A percentile compares a stretch with the other conserved stretches of the same genome.
Evolutionary conservation across 768 basidiomycete genomes (phyloP).

Genomic region (Podaxis sp.): DNA sequence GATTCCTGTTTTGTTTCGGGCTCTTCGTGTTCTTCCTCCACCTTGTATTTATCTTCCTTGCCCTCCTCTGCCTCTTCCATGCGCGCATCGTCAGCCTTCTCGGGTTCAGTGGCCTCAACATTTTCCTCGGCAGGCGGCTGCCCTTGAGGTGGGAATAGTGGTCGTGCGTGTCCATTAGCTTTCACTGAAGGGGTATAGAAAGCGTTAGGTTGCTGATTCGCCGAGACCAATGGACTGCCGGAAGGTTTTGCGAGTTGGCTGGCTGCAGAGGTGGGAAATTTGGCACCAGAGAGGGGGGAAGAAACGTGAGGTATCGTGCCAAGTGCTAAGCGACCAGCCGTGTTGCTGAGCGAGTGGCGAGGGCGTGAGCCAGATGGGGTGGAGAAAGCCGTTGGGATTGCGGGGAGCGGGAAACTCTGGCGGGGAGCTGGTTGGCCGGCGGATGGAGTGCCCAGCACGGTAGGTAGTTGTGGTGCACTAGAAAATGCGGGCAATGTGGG

Average conservation of each 20-base stretch:
- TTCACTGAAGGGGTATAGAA: conserved; percentile 53
- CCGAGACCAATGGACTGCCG: conserved; percentile 40
- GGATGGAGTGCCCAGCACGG: not conserved
- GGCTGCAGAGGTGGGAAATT: conserved; percentile 20
- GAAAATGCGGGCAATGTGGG: conserved; percentile 20
- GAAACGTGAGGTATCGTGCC: conserved; percentile 21
- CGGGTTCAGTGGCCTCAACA: conserved; percentile 5
- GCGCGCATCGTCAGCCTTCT: conserved; percentile 20
- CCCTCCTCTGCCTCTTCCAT: conserved; percentile 19
- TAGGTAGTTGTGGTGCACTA: conserved; percentile 8
- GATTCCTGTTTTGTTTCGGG: conserved; percentile 12
- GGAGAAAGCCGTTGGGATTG: not conserved
- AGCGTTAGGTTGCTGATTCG: conserved; percentile 57
- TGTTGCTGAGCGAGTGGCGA: conserved; percentile 25
- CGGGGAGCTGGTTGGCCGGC: conserved; percentile 19
- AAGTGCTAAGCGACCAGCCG: conserved; percentile 23
- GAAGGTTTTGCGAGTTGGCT: conserved; percentile 20
- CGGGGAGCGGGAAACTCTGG: conserved; percentile 25
- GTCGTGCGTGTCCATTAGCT: conserved; percentile 32
- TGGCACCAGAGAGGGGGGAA: conserved; percentile 29
- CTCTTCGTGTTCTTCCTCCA: conserved; percentile 20
- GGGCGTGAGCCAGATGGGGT: conserved; percentile 15
- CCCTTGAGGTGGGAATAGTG: conserved; percentile 22
- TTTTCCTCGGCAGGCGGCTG: not conserved
- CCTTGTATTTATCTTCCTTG: not conserved